Base-by-base conservation (phyloP, 371 early-diverging fungal genomes). In the Saksenaea vasiformis region DNA sequence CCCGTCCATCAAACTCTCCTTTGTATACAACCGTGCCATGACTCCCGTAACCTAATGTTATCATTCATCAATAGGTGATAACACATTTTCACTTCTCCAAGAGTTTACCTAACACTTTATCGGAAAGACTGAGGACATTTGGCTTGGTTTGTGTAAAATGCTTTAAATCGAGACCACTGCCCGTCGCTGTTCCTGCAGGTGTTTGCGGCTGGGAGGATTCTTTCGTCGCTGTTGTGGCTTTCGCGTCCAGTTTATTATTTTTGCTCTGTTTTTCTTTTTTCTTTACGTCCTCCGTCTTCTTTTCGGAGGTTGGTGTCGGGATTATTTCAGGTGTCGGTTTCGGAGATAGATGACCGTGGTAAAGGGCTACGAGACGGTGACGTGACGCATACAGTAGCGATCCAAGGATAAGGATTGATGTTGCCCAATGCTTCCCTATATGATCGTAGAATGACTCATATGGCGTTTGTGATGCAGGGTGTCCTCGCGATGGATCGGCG, bases 11-110 rank as follows among this genome's bases (percentile, higher is more conserved):
- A 74, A 95, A 97, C 13, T 76, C 75, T 11, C 98, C 99, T 65
- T 91, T 90, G 71, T 93, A 97, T 22, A 99, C 98, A 15, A 98
- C 90, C 0, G 99, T 99, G 13, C 99, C 99, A 71, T 98, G 97
- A 60, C 93, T 93, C 41, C 99, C 99, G 67, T 96, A 94, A 7
- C 98, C 96, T 66, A 89, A n/a, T 11, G 13, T 19, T 13, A 9
- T 41, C 3, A 7, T 22, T 22, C 65, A 2, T 10, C 60, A 0
- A 15, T 41, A 37, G 37, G 1, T 43, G 9, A 36, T 2, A 57
- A 55, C 17, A 55, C n/a, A 61, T 41, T 56, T 35, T 62, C 14
- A 5, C 5, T 51, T 39, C 9, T 28, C 34, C 26, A 15, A 13
- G 15, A 19, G 8, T 57, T 58, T 72, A 77, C 82, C 82, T 37